Conservation (phyloP, 192 early-diverging fungal species). For the Dissophora globulifera region DNA sequence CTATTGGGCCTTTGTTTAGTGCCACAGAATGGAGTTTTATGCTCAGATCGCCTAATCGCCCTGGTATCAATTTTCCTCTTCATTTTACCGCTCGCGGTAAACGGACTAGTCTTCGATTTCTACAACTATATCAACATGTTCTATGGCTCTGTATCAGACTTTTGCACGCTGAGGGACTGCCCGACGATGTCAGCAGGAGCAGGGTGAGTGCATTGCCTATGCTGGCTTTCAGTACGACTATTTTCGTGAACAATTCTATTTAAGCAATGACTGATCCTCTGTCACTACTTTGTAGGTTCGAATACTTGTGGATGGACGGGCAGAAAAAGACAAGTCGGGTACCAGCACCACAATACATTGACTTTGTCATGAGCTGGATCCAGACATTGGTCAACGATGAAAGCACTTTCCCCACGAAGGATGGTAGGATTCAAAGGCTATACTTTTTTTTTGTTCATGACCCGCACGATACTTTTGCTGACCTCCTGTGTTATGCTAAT, state of each 20-base stretch:
- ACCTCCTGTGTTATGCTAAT: neutral
- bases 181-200: constrained; percentile 90
- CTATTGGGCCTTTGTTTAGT: neutral
- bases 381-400: constrained; percentile 91
- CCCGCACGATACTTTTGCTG: neutral
- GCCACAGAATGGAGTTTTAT: neutral
- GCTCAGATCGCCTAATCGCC: neutral
- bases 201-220: constrained; percentile 19
- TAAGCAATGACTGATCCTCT: neutral
- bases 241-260: no score
- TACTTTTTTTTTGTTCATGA: no score
- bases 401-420: constrained; percentile 91
- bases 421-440: no score
- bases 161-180: constrained; percentile 85
- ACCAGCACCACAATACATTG: constrained; percentile 94
- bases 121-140: constrained; percentile 94
- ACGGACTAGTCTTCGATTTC: constrained; percentile 84
- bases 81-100: neutral
- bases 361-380: constrained; percentile 90
- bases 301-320: constrained; percentile 95
- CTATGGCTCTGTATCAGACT: constrained; percentile 89
- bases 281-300: constrained; percentile 55
- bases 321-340: constrained; percentile 80
- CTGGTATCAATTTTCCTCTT: neutral
- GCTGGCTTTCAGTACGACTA: no score